Base-by-base conservation (phyloP, 352 stramenopile species). In the Phytophthora ramorum region DNA sequence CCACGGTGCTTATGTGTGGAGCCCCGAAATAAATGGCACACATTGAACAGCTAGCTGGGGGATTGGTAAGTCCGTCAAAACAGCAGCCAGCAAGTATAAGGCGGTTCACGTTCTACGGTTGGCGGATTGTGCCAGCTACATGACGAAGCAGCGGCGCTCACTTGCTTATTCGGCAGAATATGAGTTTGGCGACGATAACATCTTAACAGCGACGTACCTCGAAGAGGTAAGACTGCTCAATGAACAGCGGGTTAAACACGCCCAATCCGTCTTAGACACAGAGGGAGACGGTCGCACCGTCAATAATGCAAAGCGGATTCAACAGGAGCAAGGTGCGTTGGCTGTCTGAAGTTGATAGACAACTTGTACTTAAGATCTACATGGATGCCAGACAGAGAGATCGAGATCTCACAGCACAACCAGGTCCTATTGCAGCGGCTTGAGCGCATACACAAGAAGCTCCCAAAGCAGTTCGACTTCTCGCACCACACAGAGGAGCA, bases 121-220 rank as follows among this genome's bases (percentile, higher is more conserved):
- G 28, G 37, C 32, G 30, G 1, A 6, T 24, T 10, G 30, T 60
- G 37, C 22, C 34, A 40, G 22, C 52, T 71, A 49, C 46, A 88
- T 91, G 80, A 83, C 67, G 52, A 88, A 78, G 43, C 73, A 78
- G 12, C 78, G 77, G 50, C 69, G 66, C 3, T 71, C 75, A 20
- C 58, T 91, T 44, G 62, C 83, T 28, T 91, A 86, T 56, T 58
- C 81, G 13, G 79, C 80, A 10, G 83, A 91, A 50, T 91, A 91
- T 59, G 72, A 87, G 38, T 91, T 86, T 56, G 80, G 68, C 3
- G 78, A 88, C 6, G 77, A 85, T 32, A 91, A 90, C 37, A 48
- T 90, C 20, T 56, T 91, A 51, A 91, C 80, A 7, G 75, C 78
- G 26, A 79, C 67, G 14, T 71, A 74, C 55, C 58, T 77, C 10